phyloP scores from a whole-genome alignment of 2,329 filamentous ascomycete genomes.

The Pseudocercospora cruenta region DNA sequence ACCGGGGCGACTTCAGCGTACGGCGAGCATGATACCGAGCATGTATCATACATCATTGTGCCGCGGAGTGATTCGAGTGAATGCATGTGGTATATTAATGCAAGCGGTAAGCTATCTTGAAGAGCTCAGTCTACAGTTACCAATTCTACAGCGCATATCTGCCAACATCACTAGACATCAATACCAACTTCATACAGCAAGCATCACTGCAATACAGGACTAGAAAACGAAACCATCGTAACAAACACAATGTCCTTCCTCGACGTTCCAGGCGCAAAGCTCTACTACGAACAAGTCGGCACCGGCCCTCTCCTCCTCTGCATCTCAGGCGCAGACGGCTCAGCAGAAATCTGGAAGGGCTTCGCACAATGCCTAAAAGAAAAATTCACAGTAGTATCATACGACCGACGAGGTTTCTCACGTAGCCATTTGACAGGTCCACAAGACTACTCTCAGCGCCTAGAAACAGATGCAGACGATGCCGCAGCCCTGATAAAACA shows the following conservation, averaged over 20 bases:
- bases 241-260: constrained; percentile 21
- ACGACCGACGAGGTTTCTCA: constrained; percentile 35
- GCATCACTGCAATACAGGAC: too few species aligned
- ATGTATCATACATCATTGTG: not conserved
- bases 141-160: too few species aligned
- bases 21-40: not conserved
- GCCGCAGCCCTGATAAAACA: constrained; percentile 28
- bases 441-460: constrained; percentile 35
- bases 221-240: too few species aligned
- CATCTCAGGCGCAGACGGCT: constrained; percentile 40
- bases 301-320: constrained; percentile 36
- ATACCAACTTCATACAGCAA: too few species aligned
- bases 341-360: constrained; percentile 32
- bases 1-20: not conserved
- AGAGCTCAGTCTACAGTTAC: not conserved
- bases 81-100: not conserved
- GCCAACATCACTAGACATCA: too few species aligned
- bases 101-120: not conserved
- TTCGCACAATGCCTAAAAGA: constrained; percentile 29
- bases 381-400: constrained; percentile 36
- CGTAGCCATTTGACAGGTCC: constrained; percentile 22
- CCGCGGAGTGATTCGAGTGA: too few species aligned
- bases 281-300: constrained; percentile 39
- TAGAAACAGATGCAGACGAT: constrained; percentile 40
- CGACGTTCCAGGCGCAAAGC: constrained; percentile 34